Evolutionary conservation across 176 grass and related monocot species (phyloP).

Genomic region (Thalia dealbata): DNA sequence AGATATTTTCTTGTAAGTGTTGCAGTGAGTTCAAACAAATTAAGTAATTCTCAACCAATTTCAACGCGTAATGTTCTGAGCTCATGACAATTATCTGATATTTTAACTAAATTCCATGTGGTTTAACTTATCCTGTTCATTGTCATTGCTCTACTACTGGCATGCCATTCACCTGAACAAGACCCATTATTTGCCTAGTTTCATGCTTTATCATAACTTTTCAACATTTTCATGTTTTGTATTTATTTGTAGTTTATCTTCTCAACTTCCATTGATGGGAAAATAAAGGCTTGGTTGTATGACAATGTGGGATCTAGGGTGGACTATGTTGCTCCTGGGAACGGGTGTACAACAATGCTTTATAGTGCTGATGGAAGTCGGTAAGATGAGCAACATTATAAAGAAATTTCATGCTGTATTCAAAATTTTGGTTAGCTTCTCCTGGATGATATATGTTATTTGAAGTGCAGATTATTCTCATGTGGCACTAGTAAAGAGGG

Average conservation of each 20-base stretch:
- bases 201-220: not conserved
- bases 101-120: too few relatives aligned
- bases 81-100: too few relatives aligned
- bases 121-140: too few relatives aligned
- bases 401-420: slow-evolving; percentile 9
- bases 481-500: slow-evolving; percentile 96
- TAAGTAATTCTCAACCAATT: not conserved
- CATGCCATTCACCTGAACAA: too few relatives aligned
- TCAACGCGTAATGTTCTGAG: too few relatives aligned
- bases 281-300: slow-evolving; percentile 99
- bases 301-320: slow-evolving; percentile 86
- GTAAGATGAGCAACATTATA: slow-evolving; percentile 21
- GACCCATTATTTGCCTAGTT: not conserved
- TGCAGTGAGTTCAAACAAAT: not conserved
- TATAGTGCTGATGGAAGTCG: slow-evolving; percentile 94
- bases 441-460: not conserved
- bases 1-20: not conserved
- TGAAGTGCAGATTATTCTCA: slow-evolving; percentile 70
- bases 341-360: slow-evolving; percentile 89
- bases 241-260: slow-evolving; percentile 68
- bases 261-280: slow-evolving; percentile 88
- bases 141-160: too few relatives aligned
- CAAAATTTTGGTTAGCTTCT: not conserved
- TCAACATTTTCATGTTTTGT: slow-evolving; percentile 11
- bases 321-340: slow-evolving; percentile 85